These are phyloP conservation scores for Entomortierella chlamydospora DNA, from an alignment of 192 early-diverging fungal genomes.

Conservation along the genomic window DNA sequence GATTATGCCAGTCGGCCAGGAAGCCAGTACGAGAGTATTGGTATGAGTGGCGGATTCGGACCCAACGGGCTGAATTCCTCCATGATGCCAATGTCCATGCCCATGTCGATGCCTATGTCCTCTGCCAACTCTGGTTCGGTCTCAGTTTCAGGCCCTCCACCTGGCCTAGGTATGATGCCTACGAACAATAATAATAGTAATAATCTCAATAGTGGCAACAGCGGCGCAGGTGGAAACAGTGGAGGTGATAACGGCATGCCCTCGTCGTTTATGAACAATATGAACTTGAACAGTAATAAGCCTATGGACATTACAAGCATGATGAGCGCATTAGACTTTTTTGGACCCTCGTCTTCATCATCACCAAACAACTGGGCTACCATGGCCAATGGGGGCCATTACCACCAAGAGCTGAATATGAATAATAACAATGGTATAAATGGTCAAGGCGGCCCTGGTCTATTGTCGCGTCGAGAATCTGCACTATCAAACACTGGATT, in stretches of 20 bases:
- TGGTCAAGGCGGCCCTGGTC: conserved; percentile 4
- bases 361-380: conserved; percentile 25
- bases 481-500: neutral
- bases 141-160: conserved; percentile 33
- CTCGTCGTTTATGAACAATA: neutral
- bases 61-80: conserved; percentile 5
- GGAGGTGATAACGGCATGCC: neutral
- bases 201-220: neutral
- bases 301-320: conserved; percentile 41
- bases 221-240: conserved; percentile 3
- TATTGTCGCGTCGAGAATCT: conserved; percentile 10
- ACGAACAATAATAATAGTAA: conserved; percentile 3
- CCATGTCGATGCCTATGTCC: conserved; percentile 23
- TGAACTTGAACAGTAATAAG: conserved; percentile 11
- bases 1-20: conserved; percentile 13
- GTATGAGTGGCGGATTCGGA: conserved; percentile 12
- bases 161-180: conserved; percentile 24
- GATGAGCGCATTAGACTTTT: conserved; percentile 50
- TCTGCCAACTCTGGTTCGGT: neutral
- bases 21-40: conserved; percentile 21
- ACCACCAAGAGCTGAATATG: conserved; percentile 10
- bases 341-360: conserved; percentile 15
- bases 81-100: conserved; percentile 23
- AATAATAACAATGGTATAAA: neutral
- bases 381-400: conserved; percentile 11